Conservation (phyloP, 169 alveolate species). For the Besnoitia besnoiti region DNA sequence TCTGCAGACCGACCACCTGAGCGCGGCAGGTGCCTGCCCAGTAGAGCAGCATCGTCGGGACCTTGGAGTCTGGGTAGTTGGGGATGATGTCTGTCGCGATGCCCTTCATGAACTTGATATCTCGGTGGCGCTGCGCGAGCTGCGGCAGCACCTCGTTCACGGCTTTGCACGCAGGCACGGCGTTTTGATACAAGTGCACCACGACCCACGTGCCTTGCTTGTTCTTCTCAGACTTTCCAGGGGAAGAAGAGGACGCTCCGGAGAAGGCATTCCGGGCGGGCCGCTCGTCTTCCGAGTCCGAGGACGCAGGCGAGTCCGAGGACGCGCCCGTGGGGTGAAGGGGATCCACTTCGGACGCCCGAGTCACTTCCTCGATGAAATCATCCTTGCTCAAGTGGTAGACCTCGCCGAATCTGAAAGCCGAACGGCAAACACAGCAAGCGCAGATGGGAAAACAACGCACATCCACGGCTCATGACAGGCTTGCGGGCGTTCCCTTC, state of each 20-base stretch:
- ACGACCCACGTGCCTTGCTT: conserved; percentile 76
- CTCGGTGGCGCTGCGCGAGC: conserved; percentile 72
- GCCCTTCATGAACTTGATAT: conserved; percentile 80
- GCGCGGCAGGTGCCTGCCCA: conserved; percentile 76
- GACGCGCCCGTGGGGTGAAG: neutral
- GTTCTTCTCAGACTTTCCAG: neutral
- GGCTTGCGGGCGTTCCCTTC: neutral
- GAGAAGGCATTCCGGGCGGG: neutral
- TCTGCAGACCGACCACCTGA: conserved; percentile 72
- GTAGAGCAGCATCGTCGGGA: conserved; percentile 79
- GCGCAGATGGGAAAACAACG: no score
- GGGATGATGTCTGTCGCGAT: conserved; percentile 74
- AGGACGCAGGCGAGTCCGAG: neutral
- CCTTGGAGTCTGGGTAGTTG: conserved; percentile 77
- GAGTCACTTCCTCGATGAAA: conserved; percentile 39
- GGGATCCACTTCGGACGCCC: conserved; percentile 56
- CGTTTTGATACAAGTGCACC: conserved; percentile 75
- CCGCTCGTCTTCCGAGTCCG: neutral
- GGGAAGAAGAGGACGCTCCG: neutral
- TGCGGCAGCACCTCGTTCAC: conserved; percentile 68
- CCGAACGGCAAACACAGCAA: neutral
- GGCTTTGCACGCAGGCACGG: conserved; percentile 71
- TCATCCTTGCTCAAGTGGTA: conserved; percentile 21
- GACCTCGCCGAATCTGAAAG: conserved; percentile 49
- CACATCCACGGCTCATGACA: neutral